Conservation (phyloP, 169 alveolate species). For the Plasmodium ovale region DNA sequence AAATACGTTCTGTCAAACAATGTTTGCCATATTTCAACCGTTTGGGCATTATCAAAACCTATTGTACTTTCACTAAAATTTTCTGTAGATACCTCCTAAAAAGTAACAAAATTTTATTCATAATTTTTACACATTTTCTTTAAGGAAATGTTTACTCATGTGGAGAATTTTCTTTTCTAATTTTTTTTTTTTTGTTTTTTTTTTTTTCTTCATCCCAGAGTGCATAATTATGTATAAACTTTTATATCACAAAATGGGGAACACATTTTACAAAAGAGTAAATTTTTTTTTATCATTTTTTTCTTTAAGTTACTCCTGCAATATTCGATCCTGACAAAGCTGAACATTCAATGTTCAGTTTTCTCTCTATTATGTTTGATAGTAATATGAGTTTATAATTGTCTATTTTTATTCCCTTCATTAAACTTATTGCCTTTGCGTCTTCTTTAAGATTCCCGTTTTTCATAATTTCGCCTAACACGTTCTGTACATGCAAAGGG, state of each 20-base stretch:
- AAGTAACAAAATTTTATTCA: neutral
- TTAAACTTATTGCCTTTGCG: slow-evolving; percentile 87
- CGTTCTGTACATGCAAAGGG: slow-evolving; percentile 29
- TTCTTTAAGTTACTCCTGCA: slow-evolving; percentile 82
- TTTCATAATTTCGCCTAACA: slow-evolving; percentile 76
- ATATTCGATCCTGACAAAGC: slow-evolving; percentile 92
- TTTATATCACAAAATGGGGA: neutral
- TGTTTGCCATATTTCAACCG: slow-evolving; percentile 81
- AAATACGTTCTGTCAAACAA: slow-evolving; percentile 88
- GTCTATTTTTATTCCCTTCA: slow-evolving; percentile 88
- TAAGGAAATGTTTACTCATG: neutral
- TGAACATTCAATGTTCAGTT: slow-evolving; percentile 85
- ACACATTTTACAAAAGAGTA: too few species aligned
- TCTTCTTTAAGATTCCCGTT: slow-evolving; percentile 77
- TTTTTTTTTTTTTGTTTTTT: neutral
- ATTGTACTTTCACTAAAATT: slow-evolving; percentile 92
- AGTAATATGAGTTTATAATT: slow-evolving; percentile 83
- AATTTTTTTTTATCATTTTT: neutral
- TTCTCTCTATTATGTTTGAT: slow-evolving; percentile 82
- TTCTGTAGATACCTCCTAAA: slow-evolving; percentile 87
- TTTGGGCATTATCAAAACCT: slow-evolving; percentile 85
- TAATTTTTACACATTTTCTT: neutral
- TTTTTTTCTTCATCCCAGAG: neutral
- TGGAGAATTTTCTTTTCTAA: neutral
- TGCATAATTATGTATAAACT: neutral